These are phyloP conservation scores for Termitomyces sp. DNA, from an alignment of 768 basidiomycete species.

Conservation along the genomic window DNA sequence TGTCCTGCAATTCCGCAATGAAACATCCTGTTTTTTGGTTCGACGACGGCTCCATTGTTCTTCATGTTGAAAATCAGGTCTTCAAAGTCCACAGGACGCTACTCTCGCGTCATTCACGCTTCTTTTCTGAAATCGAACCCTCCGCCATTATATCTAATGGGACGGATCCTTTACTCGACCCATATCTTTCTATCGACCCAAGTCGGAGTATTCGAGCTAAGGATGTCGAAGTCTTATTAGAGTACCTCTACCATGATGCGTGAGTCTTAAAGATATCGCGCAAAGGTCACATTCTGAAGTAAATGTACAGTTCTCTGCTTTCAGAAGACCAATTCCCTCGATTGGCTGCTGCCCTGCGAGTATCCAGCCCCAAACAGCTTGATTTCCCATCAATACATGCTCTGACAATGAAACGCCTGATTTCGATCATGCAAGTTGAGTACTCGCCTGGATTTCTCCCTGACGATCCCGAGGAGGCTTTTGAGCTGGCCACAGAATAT, in stretches of 20 bases:
- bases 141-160: neutral
- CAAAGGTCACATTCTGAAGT: neutral
- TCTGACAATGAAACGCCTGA: slow-evolving; percentile 36
- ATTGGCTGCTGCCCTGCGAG: slow-evolving; percentile 51
- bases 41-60: slow-evolving; percentile 55
- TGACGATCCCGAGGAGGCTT: slow-evolving; percentile 45
- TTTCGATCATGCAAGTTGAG: slow-evolving; percentile 43
- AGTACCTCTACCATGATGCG: slow-evolving; percentile 65
- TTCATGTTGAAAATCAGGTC: slow-evolving; percentile 36
- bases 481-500: slow-evolving; percentile 46
- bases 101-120: slow-evolving; percentile 46
- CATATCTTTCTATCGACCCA: slow-evolving; percentile 27
- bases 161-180: neutral
- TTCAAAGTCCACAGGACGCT: slow-evolving; percentile 58
- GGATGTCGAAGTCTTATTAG: slow-evolving; percentile 56
- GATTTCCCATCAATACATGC: slow-evolving; percentile 52
- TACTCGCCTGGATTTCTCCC: slow-evolving; percentile 38
- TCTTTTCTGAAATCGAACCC: slow-evolving; percentile 16
- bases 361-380: slow-evolving; percentile 49
- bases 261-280: slow-evolving; percentile 29
- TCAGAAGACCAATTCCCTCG: slow-evolving; percentile 37
- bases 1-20: neutral
- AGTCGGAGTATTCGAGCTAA: slow-evolving; percentile 30
- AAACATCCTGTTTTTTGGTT: slow-evolving; percentile 58
- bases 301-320: slow-evolving; percentile 40